Base-by-base conservation (phyloP, 192 early-diverging fungal species). In the Mortierella antarctica region DNA sequence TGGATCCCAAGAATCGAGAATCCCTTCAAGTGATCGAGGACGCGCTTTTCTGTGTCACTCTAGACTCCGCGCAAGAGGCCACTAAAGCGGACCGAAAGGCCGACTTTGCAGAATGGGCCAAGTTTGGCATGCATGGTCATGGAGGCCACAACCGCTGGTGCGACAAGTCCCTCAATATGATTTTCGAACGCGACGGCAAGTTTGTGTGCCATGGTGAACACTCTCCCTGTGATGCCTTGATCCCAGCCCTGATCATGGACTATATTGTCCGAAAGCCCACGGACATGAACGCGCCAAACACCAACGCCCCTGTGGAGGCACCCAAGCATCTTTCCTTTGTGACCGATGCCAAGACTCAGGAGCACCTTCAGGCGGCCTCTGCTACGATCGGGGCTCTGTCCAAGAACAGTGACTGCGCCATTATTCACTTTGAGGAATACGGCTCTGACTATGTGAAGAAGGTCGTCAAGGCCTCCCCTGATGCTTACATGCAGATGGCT, bases 101-200 rank as follows among this genome's bases (percentile, higher is more conserved):
- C 57, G 54, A 80, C 52, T 60, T 84, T 48, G 62, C 75, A n/a
- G 59, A 74, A 7, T 83, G 83, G 50, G 57, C 71, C 21, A 74
- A 85, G 46, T 86, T 82, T 65, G 84, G 77, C 5, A 90, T 93
- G 73, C 90, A 93, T 67, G 90, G 87, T 5, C 70, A 84, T 20
- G 82, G 79, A n/a, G 95, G 93, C 6, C 91, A 89, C 82, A 97
- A 97, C 73, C 87, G 96, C 5, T 97, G 96, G 96, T 95, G 92
- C 70, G 96, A 97, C 82, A 97, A 95, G 80, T 86, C 85, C 8
- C 59, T 93, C n/a, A 90, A 83, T 15, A 64, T 95, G 41, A 77
- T 88, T 40, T 83, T 95, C 57, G 91, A 93, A 57, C 89, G 90
- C 65, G 94, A 94, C 76, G 96, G 95, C 54, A 79, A 88, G 13